phyloP scores from a whole-genome alignment of 192 early-diverging fungal species.

The Funneliformis geosporum region DNA sequence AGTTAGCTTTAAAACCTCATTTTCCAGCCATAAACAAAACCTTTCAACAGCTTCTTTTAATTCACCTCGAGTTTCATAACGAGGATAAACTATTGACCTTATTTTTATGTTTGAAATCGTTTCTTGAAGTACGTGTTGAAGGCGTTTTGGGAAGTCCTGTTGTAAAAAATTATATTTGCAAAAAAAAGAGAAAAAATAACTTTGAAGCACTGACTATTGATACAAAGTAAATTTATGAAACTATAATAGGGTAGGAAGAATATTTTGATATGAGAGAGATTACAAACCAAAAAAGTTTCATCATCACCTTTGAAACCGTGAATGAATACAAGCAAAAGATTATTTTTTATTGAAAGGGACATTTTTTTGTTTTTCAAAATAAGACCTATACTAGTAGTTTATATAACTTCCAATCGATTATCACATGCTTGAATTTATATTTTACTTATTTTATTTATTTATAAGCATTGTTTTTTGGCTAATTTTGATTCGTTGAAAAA shows the following conservation, averaged over 20 bases:
- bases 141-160: constrained; percentile 55
- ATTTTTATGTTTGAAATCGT: constrained; percentile 42
- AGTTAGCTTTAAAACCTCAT: not conserved
- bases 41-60: constrained; percentile 48
- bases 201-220: too few relatives aligned
- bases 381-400: too few relatives aligned
- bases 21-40: constrained; percentile 52
- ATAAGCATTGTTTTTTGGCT: too few relatives aligned
- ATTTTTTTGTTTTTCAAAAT: too few relatives aligned
- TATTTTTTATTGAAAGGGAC: constrained; percentile 33
- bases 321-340: constrained; percentile 55
- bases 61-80: constrained; percentile 60
- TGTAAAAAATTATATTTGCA: not conserved
- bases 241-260: not conserved
- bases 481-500: too few relatives aligned
- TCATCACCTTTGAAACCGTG: constrained; percentile 63
- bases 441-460: too few relatives aligned
- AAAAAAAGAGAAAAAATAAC: not conserved
- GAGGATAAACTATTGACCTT: constrained; percentile 53
- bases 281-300: constrained; percentile 46
- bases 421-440: too few relatives aligned
- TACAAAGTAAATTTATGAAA: too few relatives aligned
- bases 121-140: constrained; percentile 50
- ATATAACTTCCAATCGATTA: too few relatives aligned
- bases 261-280: too few relatives aligned